Evolutionary conservation across 2,329 filamentous ascomycete genomes (phyloP).

Genomic region (Xylaria sp.): DNA sequence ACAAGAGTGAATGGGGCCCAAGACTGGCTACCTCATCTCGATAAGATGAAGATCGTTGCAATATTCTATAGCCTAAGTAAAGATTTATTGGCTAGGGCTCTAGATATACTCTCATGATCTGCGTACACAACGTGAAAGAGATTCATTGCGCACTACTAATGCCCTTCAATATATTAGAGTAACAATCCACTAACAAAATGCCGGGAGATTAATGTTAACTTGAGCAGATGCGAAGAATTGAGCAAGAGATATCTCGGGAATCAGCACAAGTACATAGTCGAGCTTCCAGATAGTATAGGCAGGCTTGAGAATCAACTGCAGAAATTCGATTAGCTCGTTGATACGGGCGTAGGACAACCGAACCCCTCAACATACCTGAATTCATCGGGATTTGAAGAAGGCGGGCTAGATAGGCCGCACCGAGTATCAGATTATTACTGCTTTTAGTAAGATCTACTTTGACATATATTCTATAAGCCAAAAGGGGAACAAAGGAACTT

Average conservation of each 20-base stretch:
- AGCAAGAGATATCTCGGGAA: not conserved
- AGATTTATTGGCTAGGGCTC: not conserved
- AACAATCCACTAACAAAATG: not conserved
- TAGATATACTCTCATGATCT: not conserved
- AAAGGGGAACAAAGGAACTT: slow-evolving; percentile 3
- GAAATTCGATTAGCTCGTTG: not conserved
- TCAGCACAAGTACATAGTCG: not conserved
- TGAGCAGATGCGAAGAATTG: not conserved
- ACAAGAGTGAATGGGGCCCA: not conserved
- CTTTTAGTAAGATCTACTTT: slow-evolving; percentile 27
- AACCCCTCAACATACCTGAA: slow-evolving; percentile 3
- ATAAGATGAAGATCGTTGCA: slow-evolving; percentile 13
- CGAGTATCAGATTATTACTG: slow-evolving; percentile 18
- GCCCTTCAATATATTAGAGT: not conserved
- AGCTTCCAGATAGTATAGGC: not conserved
- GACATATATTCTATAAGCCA: slow-evolving; percentile 1
- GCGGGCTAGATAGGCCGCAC: not conserved
- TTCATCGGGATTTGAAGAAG: slow-evolving; percentile 27
- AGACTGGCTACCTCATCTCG: slow-evolving; percentile 10
- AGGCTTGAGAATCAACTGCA: not conserved
- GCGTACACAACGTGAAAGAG: not conserved
- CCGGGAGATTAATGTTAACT: no score
- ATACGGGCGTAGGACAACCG: not conserved
- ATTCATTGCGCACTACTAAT: no score
- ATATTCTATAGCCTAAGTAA: not conserved